phyloP scores from a whole-genome alignment of 306 rosid species.

The Gleditsia sinensis region DNA sequence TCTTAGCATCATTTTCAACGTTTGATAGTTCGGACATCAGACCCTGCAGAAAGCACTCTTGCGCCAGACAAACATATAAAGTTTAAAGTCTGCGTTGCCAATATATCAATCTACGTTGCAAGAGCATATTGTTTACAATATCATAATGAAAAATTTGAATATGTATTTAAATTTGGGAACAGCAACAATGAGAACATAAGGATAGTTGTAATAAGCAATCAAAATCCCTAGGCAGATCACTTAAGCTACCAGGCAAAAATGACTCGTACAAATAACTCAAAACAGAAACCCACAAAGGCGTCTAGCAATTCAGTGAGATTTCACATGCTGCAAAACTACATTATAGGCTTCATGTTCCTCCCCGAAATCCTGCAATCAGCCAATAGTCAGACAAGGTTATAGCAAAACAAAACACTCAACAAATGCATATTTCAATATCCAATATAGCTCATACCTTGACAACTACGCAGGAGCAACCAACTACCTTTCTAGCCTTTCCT shows the following conservation, averaged over 20 bases:
- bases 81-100: no score
- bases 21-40: neutral
- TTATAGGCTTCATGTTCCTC: conserved; percentile 56
- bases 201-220: conserved; percentile 17
- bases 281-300: neutral
- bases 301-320: conserved; percentile 38
- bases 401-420: neutral
- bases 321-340: conserved; percentile 52
- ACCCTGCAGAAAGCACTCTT: neutral
- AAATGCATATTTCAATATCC: neutral
- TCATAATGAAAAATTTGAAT: neutral
- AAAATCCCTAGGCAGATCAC: conserved; percentile 15
- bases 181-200: neutral
- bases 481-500: conserved; percentile 75
- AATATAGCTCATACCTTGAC: conserved; percentile 57
- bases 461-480: conserved; percentile 74
- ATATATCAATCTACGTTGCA: neutral
- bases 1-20: no score
- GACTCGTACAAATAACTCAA: conserved; percentile 21
- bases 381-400: neutral
- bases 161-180: conserved; percentile 15
- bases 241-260: conserved; percentile 35
- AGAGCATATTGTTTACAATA: neutral
- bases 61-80: neutral
- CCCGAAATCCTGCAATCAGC: conserved; percentile 45